phyloP scores from a whole-genome alignment of 768 basidiomycete species.

The Suillus variegatus region DNA sequence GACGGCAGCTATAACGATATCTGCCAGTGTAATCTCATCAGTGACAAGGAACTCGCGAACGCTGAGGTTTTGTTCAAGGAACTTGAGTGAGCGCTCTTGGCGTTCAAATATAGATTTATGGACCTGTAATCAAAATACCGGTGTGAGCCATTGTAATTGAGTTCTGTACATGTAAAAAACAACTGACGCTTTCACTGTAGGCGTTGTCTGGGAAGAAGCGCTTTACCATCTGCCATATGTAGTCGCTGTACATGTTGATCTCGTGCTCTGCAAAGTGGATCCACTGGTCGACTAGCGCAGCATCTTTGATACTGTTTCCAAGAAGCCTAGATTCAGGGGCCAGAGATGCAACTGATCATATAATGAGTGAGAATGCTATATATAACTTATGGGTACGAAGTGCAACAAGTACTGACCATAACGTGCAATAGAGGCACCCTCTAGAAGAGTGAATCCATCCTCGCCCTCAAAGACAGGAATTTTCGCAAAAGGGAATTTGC shows the following conservation, averaged over 20 bases:
- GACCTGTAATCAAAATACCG: slow-evolving; percentile 11
- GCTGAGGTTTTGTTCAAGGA: slow-evolving; percentile 28
- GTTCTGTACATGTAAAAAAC: neutral
- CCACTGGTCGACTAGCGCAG: slow-evolving; percentile 33
- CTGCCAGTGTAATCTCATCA: slow-evolving; percentile 29
- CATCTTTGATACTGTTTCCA: slow-evolving; percentile 22
- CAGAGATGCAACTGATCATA: slow-evolving; percentile 21
- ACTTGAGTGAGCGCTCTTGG: slow-evolving; percentile 26
- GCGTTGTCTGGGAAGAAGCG: slow-evolving; percentile 13
- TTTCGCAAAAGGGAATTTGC: slow-evolving; percentile 32
- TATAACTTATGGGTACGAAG: neutral
- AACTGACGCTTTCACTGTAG: slow-evolving; percentile 28
- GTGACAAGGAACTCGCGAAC: slow-evolving; percentile 24
- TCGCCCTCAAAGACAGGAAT: slow-evolving; percentile 27
- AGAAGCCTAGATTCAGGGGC: slow-evolving; percentile 28
- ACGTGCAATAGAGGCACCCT: slow-evolving; percentile 31
- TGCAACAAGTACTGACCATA: slow-evolving; percentile 20
- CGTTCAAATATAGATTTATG: slow-evolving; percentile 18
- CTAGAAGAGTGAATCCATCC: slow-evolving; percentile 25
- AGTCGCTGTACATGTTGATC: slow-evolving; percentile 24
- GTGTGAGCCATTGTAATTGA: neutral
- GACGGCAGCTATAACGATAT: slow-evolving; percentile 25
- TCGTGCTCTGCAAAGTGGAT: slow-evolving; percentile 31
- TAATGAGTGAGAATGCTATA: neutral
- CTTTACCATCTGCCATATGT: slow-evolving; percentile 17